A percentile compares a stretch with the other conserved stretches of the same genome.
These are phyloP conservation scores for Magnusiomyces paraingens DNA, from an alignment of 1,139 yeast genomes.

Conservation along the genomic window DNA sequence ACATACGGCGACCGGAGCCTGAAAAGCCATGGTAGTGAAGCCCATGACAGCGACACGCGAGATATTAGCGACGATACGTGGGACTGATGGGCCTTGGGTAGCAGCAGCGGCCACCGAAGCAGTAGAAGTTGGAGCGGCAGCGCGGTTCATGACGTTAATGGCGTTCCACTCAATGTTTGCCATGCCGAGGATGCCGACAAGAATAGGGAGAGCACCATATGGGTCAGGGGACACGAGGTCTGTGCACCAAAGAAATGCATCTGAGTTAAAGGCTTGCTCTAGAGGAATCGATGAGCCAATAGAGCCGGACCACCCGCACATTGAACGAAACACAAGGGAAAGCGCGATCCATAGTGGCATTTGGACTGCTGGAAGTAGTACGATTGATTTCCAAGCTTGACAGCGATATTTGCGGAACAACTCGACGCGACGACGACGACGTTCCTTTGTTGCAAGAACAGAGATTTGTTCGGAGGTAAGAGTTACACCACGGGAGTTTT, in stretches of 20 bases:
- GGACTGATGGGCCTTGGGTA: constrained; percentile 46
- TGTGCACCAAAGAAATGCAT: constrained; percentile 47
- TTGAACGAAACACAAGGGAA: constrained; percentile 66
- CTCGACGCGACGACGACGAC: constrained; percentile 61
- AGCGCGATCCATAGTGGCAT: constrained; percentile 83
- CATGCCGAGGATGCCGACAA: constrained; percentile 62
- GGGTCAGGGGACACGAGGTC: constrained; percentile 62
- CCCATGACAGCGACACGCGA: constrained; percentile 72
- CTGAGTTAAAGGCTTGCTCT: constrained; percentile 48
- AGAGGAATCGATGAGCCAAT: constrained; percentile 39
- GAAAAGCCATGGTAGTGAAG: constrained; percentile 76
- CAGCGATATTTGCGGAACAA: constrained; percentile 61
- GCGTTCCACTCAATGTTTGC: constrained; percentile 76
- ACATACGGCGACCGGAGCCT: constrained; percentile 76
- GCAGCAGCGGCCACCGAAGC: constrained; percentile 34
- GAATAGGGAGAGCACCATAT: constrained; percentile 56
- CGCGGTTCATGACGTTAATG: constrained; percentile 45
- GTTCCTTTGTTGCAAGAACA: constrained; percentile 68
- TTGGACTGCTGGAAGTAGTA: constrained; percentile 66
- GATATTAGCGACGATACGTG: constrained; percentile 51
- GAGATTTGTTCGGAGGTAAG: constrained; percentile 72
- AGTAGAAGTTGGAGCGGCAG: constrained; percentile 20
- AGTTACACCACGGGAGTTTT: constrained; percentile 33
- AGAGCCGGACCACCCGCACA: constrained; percentile 60
- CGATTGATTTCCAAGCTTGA: constrained; percentile 72